These are phyloP conservation scores for Trichoderma lentiforme DNA, from an alignment of 2,329 filamentous ascomycete species.

Conservation along the genomic window DNA sequence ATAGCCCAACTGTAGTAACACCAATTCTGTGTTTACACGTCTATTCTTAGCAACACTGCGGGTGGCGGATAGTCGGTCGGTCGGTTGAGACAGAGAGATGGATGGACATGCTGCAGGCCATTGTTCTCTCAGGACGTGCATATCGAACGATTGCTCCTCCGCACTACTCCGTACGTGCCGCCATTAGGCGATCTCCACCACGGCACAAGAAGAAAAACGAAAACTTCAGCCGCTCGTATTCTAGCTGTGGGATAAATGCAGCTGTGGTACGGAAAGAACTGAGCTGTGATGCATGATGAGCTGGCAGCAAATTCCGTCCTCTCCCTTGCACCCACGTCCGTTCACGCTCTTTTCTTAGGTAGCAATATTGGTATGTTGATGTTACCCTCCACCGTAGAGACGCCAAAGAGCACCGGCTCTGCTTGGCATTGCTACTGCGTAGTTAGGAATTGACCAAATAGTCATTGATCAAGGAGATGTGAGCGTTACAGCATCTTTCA, in stretches of 20 bases:
- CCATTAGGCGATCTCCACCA: not conserved
- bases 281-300: conserved; percentile 2
- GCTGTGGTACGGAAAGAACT: not conserved
- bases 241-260: not conserved
- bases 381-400: conserved; percentile 4
- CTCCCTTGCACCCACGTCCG: not conserved
- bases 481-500: no score
- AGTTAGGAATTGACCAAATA: not conserved
- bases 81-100: not conserved
- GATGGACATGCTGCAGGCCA: not conserved
- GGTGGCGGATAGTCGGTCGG: not conserved
- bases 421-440: not conserved
- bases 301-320: not conserved
- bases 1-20: not conserved
- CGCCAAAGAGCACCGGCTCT: not conserved
- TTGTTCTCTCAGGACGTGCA: not conserved
- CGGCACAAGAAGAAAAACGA: not conserved
- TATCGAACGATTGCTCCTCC: conserved; percentile 10
- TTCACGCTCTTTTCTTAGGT: not conserved
- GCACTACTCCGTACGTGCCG: not conserved
- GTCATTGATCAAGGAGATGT: not conserved
- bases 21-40: not conserved
- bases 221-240: not conserved
- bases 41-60: conserved; percentile 1
- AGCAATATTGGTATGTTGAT: conserved; percentile 10